phyloP scores from a whole-genome alignment of 495 filamentous ascomycete genomes.

The Xylaria palmicola region DNA sequence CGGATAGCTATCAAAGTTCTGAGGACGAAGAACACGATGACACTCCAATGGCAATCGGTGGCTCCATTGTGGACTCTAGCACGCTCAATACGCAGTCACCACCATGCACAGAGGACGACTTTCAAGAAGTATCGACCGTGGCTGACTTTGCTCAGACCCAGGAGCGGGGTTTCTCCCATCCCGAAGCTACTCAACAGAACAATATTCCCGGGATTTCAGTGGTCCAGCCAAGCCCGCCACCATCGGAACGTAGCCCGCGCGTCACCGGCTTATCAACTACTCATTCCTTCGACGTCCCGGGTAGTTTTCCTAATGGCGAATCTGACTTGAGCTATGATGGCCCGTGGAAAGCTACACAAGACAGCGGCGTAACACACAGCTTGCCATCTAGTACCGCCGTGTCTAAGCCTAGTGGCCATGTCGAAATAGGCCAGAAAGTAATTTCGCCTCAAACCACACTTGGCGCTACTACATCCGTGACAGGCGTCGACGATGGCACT shows the following conservation, averaged over 20 bases:
- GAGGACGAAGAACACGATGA: conserved; percentile 24
- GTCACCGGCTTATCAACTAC: conserved; percentile 10
- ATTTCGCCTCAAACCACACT: conserved; percentile 25
- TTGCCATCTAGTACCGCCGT: conserved; percentile 10
- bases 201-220: conserved; percentile 35
- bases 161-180: neutral
- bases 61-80: neutral
- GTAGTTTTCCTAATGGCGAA: conserved; percentile 43
- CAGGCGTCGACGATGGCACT: conserved; percentile 2
- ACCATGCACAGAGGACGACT: conserved; percentile 13
- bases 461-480: conserved; percentile 15
- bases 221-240: conserved; percentile 34
- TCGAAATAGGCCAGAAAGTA: conserved; percentile 15
- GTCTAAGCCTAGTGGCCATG: conserved; percentile 21
- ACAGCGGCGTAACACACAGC: too few relatives aligned
- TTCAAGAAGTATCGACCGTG: conserved; percentile 5
- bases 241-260: conserved; percentile 5
- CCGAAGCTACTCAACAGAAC: neutral
- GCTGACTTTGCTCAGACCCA: neutral
- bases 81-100: conserved; percentile 11
- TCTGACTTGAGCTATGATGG: conserved; percentile 20
- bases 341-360: neutral
- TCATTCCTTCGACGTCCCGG: conserved; percentile 41
- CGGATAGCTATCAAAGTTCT: conserved; percentile 40
- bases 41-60: neutral